Evolutionary conservation across 257 asterid species (phyloP), one percentile per base, ranked within the genome.

Genomic region (Ilex aquifolium): DNA sequence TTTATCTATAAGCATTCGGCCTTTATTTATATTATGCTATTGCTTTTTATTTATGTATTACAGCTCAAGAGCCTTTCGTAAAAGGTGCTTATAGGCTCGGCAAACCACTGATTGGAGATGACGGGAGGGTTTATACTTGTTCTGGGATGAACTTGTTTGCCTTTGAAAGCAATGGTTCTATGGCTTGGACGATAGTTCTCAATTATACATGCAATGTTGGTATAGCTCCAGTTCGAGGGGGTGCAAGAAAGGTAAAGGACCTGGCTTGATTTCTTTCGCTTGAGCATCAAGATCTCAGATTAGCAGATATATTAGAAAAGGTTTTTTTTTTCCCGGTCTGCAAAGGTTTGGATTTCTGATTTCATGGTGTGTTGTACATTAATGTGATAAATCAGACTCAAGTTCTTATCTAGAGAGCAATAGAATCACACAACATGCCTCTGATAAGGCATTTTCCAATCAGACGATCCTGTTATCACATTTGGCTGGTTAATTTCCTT

Each of bases 91-190:
- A 59, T 32, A 74, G 72, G 70, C 85, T 90, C 64, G 69, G 61
- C 64, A 84, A 80, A 71, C 89, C 79, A 54, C 69, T 90, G 64
- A 67, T 93, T n/a, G 95, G 95, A 63, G 99, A 90, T 56, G 87
- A 90, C 9, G 90, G 95, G 4, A 63, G 83, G 64, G 72, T 90
- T 57, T 87, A 82, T 10, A 77, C 76, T 31, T 93, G 99, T 61
- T 82, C 95, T 2, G 83, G 66, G 49, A 82, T 71, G 40, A 69
- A 77, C 64, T 78, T 90, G 10, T 85, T 77, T 61, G 76, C 96
- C 65, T 87, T 93, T 29, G 87, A 90, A 53, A 82, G 60, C 46
- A 93, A 93, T 51, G 99, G 97, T 16, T 73, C 95, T 16, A 69
- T 90, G 56, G 85, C 92, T 13, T 90, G 97, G 99, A 76, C 75